A percentile compares a stretch with the other conserved stretches of the same genome.
Conservation (phyloP, 2,329 filamentous ascomycete genomes). For the Ustilaginoidea virens region DNA sequence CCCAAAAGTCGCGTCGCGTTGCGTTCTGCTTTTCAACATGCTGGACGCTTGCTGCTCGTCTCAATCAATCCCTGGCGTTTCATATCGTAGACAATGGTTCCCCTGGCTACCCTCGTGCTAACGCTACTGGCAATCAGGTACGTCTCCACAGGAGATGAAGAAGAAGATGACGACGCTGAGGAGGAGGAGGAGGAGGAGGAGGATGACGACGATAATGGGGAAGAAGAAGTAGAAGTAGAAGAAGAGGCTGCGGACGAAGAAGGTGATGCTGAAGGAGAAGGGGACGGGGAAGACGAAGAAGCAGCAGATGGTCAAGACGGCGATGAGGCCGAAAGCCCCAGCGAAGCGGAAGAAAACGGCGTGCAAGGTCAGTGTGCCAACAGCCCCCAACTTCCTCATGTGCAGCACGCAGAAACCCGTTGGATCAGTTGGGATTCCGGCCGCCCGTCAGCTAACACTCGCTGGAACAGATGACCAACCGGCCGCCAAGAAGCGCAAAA, state of each 20-base stretch:
- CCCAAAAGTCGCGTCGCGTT: too few species aligned
- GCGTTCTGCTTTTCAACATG: too few species aligned
- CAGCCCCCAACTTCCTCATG: background rate
- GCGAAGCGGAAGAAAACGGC: conserved; percentile 15
- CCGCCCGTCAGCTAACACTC: background rate
- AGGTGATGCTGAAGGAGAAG: conserved; percentile 12
- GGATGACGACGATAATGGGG: conserved; percentile 18
- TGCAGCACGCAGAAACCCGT: background rate
- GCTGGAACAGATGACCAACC: conserved; percentile 20
- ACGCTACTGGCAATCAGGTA: conserved; percentile 13
- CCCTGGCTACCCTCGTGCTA: background rate
- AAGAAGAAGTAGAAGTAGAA: conserved; percentile 13
- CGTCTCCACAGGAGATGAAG: conserved; percentile 23
- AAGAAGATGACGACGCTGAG: conserved; percentile 22
- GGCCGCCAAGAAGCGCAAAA: conserved; percentile 38
- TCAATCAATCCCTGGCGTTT: too few species aligned
- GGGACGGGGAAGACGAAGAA: background rate
- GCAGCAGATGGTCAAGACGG: background rate
- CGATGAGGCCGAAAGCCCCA: too few species aligned
- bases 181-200: conserved; percentile 24
- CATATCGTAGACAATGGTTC: too few species aligned
- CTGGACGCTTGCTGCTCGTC: too few species aligned
- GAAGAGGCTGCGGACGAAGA: conserved; percentile 10
- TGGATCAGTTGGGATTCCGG: background rate
- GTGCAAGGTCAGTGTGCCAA: conserved; percentile 18